Evolutionary conservation across 768 basidiomycete species (phyloP), one percentile per base, ranked within the genome.

Genomic region (Termitomyces sp.): DNA sequence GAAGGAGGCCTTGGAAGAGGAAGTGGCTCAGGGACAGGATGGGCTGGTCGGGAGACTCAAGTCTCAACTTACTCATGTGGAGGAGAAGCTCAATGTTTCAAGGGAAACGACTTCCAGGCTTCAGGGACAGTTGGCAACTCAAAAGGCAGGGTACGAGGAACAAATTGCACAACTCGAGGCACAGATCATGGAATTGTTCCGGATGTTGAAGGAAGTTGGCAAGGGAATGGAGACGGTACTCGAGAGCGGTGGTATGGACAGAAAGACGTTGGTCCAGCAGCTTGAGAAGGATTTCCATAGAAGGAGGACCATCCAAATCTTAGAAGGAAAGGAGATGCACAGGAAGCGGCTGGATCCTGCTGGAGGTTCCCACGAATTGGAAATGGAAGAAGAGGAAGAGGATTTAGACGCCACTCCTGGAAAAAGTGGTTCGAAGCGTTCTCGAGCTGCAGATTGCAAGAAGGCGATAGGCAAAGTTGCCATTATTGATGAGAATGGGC

Each of bases 141-240:
- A 94, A 71, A 90, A 87, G 67, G 67, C 73, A 15, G 83, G 81
- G 14, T 94, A 94, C 65, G 90, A 95, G 65, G 90, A 93, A 55
- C 84, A 84, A 61, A 92, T 98, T 54, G 77, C 82, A 3, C 90
- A 96, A 67, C 83, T 96, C 14, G 93, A 97, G 65, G 80, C 87
- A 12, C 91, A 97, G 74, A 95, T 96, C 58, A 83, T 90, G 78
- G 94, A 97, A 66, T 71, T 98, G 17, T 98, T 95, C 74, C 80
- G 88, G 61, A 96, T 97, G 93, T 76, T 98, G 52, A 90, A 85
- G 66, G 90, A 96, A 64, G 80, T 88, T 35, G 85, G 88, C 15
- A 83, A 80, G 54, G 87, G 88, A 14, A 80, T 92, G 37, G 88
- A 90, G 54, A 81, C 79, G 58, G 83, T 94, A 56, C 71, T 90